These are phyloP conservation scores for Eutrema yunnanense DNA, from an alignment of 345 rosid genomes.

Conservation along the genomic window DNA sequence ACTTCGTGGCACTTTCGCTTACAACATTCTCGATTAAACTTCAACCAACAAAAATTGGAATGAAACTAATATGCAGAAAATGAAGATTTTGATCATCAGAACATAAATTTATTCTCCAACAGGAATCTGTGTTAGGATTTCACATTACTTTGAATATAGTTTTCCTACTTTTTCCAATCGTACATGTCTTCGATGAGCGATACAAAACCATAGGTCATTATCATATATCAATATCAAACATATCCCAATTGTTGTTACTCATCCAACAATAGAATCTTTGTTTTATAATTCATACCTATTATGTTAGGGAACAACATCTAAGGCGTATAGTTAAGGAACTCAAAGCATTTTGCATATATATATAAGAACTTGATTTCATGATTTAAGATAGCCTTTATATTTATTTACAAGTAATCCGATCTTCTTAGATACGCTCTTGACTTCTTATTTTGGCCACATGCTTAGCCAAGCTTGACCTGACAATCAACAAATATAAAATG, in stretches of 20 bases:
- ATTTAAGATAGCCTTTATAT: not conserved
- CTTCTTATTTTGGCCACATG: not conserved
- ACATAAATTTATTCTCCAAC: not conserved
- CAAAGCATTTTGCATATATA: not conserved
- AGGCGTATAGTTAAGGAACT: not conserved
- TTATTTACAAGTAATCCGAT: not conserved
- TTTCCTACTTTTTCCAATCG: not conserved
- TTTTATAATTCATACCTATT: not conserved
- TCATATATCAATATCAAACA: not conserved
- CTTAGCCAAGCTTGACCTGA: not conserved
- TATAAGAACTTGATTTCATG: not conserved
- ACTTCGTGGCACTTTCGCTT: not conserved
- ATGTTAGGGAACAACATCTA: not conserved
- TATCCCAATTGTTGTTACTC: not conserved
- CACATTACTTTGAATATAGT: not conserved
- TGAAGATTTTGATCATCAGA: not conserved
- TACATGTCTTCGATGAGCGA: not conserved
- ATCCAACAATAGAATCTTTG: not conserved
- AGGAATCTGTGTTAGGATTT: not conserved
- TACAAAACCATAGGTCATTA: not conserved
- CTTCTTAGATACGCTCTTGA: not conserved
- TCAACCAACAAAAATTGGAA: not conserved
- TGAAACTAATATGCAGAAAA: not conserved
- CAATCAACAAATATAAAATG: not conserved
- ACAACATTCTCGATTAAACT: not conserved